phyloP scores from a whole-genome alignment of 2,329 filamentous ascomycete species.

The Tolypocladium album region DNA sequence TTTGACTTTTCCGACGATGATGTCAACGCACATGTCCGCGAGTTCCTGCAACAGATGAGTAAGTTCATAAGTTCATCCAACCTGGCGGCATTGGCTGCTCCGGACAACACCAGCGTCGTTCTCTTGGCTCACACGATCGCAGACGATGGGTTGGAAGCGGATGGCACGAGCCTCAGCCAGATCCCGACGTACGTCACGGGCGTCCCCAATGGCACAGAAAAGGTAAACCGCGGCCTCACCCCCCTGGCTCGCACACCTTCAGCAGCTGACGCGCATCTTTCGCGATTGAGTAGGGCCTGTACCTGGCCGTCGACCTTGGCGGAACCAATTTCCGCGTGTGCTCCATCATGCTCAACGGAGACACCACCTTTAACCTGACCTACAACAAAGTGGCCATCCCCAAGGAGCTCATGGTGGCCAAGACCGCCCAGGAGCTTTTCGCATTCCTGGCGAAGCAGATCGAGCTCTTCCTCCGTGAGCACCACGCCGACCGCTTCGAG shows the following conservation, averaged over 20 bases:
- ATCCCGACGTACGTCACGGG: constrained; percentile 95
- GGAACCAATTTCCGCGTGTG: constrained; percentile 98
- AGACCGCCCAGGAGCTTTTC: constrained; percentile 80
- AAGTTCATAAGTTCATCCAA: constrained; percentile 23
- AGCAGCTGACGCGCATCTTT: background rate
- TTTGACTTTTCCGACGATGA: constrained; percentile 76
- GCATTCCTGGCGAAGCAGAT: constrained; percentile 89
- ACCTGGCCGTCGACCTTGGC: constrained; percentile 93
- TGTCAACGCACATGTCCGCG: constrained; percentile 69
- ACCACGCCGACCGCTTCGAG: constrained; percentile 82
- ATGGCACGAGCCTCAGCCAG: constrained; percentile 78
- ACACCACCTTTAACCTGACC: constrained; percentile 88
- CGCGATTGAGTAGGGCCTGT: constrained; percentile 58
- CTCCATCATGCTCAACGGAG: constrained; percentile 85
- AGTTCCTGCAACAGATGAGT: constrained; percentile 83
- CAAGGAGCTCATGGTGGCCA: constrained; percentile 78
- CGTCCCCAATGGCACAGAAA: constrained; percentile 94
- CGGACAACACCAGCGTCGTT: background rate
- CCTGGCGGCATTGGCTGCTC: background rate
- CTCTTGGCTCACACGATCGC: constrained; percentile 1
- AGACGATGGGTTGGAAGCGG: constrained; percentile 73
- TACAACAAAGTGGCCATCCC: constrained; percentile 91
- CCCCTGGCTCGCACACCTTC: background rate
- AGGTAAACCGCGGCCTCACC: constrained; percentile 43
- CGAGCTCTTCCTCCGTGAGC: constrained; percentile 72